phyloP scores from a whole-genome alignment of 768 basidiomycete genomes.

The Termitomyces bulborhizus region DNA sequence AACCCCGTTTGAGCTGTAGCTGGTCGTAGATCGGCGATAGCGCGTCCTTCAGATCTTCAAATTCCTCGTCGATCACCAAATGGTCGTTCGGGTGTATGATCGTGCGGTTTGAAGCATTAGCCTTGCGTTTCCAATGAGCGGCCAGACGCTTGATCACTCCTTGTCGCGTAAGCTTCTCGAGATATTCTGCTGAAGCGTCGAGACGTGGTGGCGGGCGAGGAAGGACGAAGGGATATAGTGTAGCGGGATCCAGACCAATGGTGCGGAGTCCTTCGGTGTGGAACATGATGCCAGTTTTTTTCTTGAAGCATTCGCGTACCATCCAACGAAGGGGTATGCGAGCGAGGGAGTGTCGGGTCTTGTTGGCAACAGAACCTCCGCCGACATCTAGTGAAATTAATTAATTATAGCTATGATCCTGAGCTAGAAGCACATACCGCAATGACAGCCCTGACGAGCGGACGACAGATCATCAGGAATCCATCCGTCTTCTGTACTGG shows the following conservation, averaged over 20 bases:
- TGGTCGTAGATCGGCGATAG: conserved; percentile 45
- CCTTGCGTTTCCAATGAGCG: not conserved
- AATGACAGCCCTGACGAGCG: conserved; percentile 36
- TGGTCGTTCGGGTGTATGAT: not conserved
- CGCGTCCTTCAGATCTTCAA: conserved; percentile 48
- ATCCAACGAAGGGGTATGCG: conserved; percentile 63
- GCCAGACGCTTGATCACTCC: not conserved
- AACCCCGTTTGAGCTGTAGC: conserved; percentile 29
- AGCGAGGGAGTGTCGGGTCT: conserved; percentile 33
- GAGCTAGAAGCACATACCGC: conserved; percentile 22
- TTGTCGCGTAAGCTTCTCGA: not conserved
- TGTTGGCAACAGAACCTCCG: conserved; percentile 48
- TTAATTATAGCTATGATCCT: not conserved
- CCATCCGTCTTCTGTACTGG: not conserved
- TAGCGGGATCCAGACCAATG: conserved; percentile 37
- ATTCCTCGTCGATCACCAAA: conserved; percentile 30
- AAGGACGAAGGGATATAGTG: conserved; percentile 30
- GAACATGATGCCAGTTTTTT: conserved; percentile 56
- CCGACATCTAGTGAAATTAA: conserved; percentile 37
- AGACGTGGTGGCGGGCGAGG: conserved; percentile 26
- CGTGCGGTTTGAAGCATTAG: conserved; percentile 8
- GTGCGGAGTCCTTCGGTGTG: conserved; percentile 34
- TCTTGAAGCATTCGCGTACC: conserved; percentile 59
- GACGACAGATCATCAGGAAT: not conserved
- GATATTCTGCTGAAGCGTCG: not conserved